A percentile compares a stretch with the other conserved stretches of the same genome.
These are phyloP conservation scores for Hypoxylon trugodes DNA, from an alignment of 495 filamentous ascomycete genomes.

Conservation along the genomic window DNA sequence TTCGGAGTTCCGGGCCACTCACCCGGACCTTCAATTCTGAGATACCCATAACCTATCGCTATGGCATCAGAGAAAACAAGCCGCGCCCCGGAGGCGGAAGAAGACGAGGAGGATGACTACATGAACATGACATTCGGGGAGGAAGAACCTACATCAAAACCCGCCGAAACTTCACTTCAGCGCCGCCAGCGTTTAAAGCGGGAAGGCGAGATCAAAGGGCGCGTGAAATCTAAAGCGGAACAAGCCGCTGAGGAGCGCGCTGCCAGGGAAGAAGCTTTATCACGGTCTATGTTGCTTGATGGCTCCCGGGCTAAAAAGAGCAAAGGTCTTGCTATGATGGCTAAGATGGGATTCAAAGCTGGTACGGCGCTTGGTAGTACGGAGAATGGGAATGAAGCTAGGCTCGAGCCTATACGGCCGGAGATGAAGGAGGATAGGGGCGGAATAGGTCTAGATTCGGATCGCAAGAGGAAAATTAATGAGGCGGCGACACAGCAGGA, in stretches of 20 bases:
- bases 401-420: conserved; percentile 69
- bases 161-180: conserved; percentile 66
- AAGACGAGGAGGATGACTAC: conserved; percentile 69
- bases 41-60: neutral
- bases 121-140: conserved; percentile 68
- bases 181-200: conserved; percentile 62
- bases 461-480: conserved; percentile 81
- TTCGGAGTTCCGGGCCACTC: too few relatives aligned
- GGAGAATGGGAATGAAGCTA: conserved; percentile 31
- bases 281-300: conserved; percentile 69
- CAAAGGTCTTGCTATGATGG: conserved; percentile 96
- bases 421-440: conserved; percentile 78
- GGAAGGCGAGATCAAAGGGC: conserved; percentile 67
- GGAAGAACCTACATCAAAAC: conserved; percentile 26
- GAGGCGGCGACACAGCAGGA: conserved; percentile 67
- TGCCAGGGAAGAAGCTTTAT: conserved; percentile 77
- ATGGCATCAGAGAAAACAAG: conserved; percentile 10
- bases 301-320: conserved; percentile 55
- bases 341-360: conserved; percentile 90
- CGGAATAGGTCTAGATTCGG: conserved; percentile 86
- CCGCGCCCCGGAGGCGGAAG: conserved; percentile 1
- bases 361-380: conserved; percentile 70
- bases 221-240: conserved; percentile 83
- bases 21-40: too few relatives aligned
- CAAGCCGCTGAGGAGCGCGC: conserved; percentile 71